Conservation (phyloP, 306 rosid genomes). For the Notholithocarpus densiflorus region DNA sequence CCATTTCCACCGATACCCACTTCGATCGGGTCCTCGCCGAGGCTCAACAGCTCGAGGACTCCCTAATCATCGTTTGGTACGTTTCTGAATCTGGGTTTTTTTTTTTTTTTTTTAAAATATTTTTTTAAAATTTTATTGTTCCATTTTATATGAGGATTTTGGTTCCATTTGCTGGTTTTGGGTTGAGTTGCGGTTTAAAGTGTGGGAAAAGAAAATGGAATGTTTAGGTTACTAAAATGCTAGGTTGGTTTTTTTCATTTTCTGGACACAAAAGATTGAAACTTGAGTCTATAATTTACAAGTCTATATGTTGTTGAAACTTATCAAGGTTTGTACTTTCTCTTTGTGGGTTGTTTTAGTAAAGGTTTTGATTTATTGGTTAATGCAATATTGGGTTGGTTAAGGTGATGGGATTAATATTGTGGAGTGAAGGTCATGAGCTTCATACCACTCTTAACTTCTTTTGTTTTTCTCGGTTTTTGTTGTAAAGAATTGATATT, state of each 20-base stretch:
- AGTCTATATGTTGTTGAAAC: background rate
- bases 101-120: background rate
- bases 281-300: background rate
- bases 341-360: background rate
- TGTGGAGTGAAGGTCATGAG: background rate
- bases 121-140: background rate
- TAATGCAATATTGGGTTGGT: background rate
- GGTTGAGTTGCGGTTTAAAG: background rate
- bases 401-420: background rate
- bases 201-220: background rate
- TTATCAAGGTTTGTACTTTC: background rate
- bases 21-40: conserved; percentile 45
- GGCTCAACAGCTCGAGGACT: conserved; percentile 34
- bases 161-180: background rate
- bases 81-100: background rate
- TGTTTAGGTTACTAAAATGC: background rate
- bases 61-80: conserved; percentile 47
- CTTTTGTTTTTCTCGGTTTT: background rate
- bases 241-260: background rate
- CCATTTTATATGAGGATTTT: background rate
- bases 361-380: background rate
- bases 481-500: background rate
- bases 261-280: background rate
- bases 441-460: background rate
- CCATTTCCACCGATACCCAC: conserved; percentile 41